Evolutionary conservation across 192 early-diverging fungal genomes (phyloP), one percentile per base, ranked within the genome.

Genomic region (Phlyctochytrium planicorne): DNA sequence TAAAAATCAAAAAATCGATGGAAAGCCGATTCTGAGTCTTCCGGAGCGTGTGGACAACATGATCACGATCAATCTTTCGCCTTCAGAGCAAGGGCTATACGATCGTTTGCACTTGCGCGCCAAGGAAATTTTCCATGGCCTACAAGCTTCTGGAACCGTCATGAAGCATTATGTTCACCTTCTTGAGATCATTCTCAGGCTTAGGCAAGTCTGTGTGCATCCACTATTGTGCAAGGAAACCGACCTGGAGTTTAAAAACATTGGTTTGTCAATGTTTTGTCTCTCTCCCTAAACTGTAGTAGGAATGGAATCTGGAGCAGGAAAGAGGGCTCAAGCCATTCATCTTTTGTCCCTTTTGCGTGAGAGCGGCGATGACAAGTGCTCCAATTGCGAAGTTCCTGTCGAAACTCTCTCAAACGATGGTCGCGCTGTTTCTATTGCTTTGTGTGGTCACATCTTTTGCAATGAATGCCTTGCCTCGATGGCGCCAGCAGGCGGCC

Each of bases 1-100:
- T 52, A 98, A 98, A 67, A 74, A 81, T 27, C 89, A 89, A 74
- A 82, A 80, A 6, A 75, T 89, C 53, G 78, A 90, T n/a, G 93
- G 93, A 2, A 80, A 89, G 55, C 87, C 88, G 6, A 90, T 98
- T 57, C 75, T 98, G 3, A 75, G 79, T 50, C 65, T 98, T 53
- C 95, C 94, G 16, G 74, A 82, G 24, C 88, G 69, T 57, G 31
- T 27, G 2, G 77, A 78, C 31, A 34, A 24, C 30, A 67, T 76
- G 3, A 40, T 52, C 27, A 33, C 35, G 12, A 30, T 87, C 53
- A 64, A 75, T 2, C 64, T 87, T 30, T 76, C 66, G 2, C 63
- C 70, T 2, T 33, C 25, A 10, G 85, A 84, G 59, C 68, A 68
- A 60, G 70, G 57, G 33, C 59, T 80, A 12, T 87, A 87, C 59